A percentile compares a stretch with the other conserved stretches of the same genome.
Evolutionary conservation across 1,284 basidiomycete species (phyloP).

Genomic region (Cystobasidiaceae sp.): DNA sequence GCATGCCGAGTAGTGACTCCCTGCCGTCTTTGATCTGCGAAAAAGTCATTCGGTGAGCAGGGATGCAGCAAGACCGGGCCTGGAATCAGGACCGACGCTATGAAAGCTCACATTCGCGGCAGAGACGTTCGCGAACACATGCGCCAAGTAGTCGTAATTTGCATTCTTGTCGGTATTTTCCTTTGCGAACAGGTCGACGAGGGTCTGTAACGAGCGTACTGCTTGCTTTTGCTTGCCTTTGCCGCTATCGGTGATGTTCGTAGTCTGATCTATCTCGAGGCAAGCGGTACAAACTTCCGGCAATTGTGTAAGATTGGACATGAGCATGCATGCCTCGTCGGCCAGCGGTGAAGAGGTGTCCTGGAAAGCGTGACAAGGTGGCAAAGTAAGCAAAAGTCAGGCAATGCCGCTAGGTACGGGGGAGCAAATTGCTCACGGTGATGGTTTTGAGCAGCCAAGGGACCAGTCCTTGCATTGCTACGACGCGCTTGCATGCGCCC

Average conservation of each 20-base stretch:
- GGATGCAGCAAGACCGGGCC: neutral
- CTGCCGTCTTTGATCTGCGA: neutral
- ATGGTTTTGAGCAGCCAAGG: constrained; percentile 85
- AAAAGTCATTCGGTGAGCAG: neutral
- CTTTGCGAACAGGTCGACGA: constrained; percentile 74
- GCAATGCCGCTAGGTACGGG: neutral
- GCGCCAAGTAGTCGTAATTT: constrained; percentile 74
- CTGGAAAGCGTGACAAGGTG: constrained; percentile 52
- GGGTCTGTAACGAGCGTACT: constrained; percentile 20
- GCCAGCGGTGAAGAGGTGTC: constrained; percentile 83
- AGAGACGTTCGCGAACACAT: constrained; percentile 83
- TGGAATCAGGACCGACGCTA: constrained; percentile 10
- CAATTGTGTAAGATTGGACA: constrained; percentile 87
- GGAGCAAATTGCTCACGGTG: constrained; percentile 56
- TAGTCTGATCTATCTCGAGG: constrained; percentile 46
- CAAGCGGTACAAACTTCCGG: constrained; percentile 64
- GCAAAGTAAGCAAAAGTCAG: constrained; percentile 1
- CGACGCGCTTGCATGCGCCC: constrained; percentile 62
- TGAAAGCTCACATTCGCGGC: constrained; percentile 55
- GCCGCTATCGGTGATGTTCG: neutral
- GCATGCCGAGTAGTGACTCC: constrained; percentile 7
- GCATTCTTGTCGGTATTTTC: constrained; percentile 44
- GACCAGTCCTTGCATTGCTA: constrained; percentile 66
- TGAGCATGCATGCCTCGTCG: constrained; percentile 91
- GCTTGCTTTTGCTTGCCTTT: constrained; percentile 15